phyloP scores from a whole-genome alignment of 768 basidiomycete species.

The Asterophora parasitica region DNA sequence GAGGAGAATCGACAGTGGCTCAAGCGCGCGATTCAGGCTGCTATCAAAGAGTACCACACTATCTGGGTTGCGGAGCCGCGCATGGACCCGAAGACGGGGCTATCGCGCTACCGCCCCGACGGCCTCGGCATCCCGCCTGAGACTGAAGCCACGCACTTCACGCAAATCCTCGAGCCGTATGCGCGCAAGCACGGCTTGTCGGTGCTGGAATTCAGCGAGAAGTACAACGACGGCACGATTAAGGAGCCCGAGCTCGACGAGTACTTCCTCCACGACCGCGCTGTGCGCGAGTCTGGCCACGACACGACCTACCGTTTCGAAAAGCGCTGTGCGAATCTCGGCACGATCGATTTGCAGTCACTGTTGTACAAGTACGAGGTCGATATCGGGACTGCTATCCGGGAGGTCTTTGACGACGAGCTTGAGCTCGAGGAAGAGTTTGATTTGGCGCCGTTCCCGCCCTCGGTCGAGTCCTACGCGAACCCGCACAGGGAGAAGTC shows the following conservation, averaged over 20 bases:
- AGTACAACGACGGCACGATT: conserved; percentile 83
- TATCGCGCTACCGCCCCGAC: conserved; percentile 91
- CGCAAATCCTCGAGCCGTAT: conserved; percentile 93
- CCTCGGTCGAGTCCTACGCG: conserved; percentile 64
- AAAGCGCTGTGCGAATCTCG: conserved; percentile 95
- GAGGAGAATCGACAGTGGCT: conserved; percentile 86
- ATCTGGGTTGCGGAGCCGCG: conserved; percentile 96
- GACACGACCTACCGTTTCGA: conserved; percentile 97
- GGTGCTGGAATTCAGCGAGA: conserved; percentile 93
- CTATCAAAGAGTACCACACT: conserved; percentile 98
- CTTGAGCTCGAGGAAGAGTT: conserved; percentile 93
- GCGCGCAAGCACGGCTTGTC: conserved; percentile 90
- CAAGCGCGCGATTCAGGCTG: conserved; percentile 92
- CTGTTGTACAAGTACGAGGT: conserved; percentile 98
- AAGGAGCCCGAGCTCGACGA: conserved; percentile 89
- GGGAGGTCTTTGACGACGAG: conserved; percentile 90
- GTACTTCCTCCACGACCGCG: conserved; percentile 95
- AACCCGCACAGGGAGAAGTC: conserved; percentile 59
- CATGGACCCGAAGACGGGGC: conserved; percentile 89
- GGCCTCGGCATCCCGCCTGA: conserved; percentile 97
- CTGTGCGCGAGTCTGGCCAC: conserved; percentile 94
- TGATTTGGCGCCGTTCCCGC: conserved; percentile 87
- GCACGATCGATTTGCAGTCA: conserved; percentile 92
- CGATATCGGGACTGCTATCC: conserved; percentile 97
- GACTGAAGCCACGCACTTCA: conserved; percentile 98